Evolutionary conservation across 345 rosid species (phyloP).

Genomic region (Cardamine chenopodiifolia): DNA sequence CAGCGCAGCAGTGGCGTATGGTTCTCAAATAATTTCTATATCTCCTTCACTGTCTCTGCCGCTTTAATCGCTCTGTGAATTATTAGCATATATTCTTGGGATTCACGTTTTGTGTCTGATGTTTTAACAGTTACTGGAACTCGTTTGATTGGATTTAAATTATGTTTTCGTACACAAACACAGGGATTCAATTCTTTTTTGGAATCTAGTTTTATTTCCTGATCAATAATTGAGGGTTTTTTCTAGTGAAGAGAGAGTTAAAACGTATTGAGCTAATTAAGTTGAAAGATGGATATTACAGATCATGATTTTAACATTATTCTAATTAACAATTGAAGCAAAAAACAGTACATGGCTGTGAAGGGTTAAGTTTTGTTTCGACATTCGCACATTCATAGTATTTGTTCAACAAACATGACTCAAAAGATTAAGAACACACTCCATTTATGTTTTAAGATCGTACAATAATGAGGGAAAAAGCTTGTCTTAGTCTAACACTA

Average conservation of each 20-base stretch:
- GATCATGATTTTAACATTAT: too few species aligned
- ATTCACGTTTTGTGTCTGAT: not conserved
- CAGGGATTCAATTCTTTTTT: too few species aligned
- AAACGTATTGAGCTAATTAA: too few species aligned
- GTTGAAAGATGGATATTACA: too few species aligned
- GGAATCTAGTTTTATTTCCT: too few species aligned
- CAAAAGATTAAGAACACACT: not conserved
- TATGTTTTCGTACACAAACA: too few species aligned
- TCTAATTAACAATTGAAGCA: too few species aligned
- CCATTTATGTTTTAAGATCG: conserved; percentile 19
- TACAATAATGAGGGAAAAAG: conserved; percentile 23
- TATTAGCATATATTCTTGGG: not conserved
- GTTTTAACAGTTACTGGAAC: not conserved
- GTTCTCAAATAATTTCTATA: not conserved
- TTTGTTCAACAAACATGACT: not conserved
- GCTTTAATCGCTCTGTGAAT: too few species aligned
- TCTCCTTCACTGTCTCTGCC: not conserved
- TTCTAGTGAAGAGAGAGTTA: too few species aligned
- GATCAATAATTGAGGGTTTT: too few species aligned
- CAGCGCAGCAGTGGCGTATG: not conserved
- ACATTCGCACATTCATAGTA: not conserved
- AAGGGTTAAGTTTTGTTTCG: conserved; percentile 12
- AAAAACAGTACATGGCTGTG: too few species aligned
- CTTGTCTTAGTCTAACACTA: conserved; percentile 28
- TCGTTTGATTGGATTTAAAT: not conserved